Percentiles rank a stretch among this genome's conserved stretches.
These are phyloP conservation scores for Triticum turgidum DNA, from an alignment of 176 grass and related monocot genomes.

Conservation along the genomic window DNA sequence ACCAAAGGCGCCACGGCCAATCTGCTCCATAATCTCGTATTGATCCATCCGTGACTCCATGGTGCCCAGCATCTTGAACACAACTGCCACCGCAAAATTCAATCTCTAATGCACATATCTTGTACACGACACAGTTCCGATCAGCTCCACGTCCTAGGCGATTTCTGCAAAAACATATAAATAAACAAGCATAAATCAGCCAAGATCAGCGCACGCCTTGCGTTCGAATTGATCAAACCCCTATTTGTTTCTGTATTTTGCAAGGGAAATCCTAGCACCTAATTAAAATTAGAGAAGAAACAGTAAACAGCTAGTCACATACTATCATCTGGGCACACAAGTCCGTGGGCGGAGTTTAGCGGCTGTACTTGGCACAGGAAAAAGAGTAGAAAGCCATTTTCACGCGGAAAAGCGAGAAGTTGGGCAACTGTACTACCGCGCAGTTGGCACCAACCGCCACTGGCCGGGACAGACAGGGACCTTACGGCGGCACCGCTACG, in stretches of 20 bases:
- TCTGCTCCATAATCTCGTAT: conserved; percentile 97
- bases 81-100: not conserved
- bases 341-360: conserved; percentile 18
- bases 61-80: conserved; percentile 22
- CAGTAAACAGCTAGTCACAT: not conserved
- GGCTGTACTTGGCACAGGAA: conserved; percentile 12
- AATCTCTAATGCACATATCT: not conserved
- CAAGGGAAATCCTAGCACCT: too few relatives aligned
- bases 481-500: conserved; percentile 34
- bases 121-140: not conserved
- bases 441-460: conserved; percentile 52
- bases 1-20: conserved; percentile 95
- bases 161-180: conserved; percentile 24
- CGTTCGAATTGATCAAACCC: too few relatives aligned
- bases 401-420: conserved; percentile 28
- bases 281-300: not conserved
- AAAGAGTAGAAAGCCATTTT: not conserved
- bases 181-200: not conserved
- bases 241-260: too few relatives aligned
- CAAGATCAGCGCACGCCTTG: too few relatives aligned
- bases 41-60: conserved; percentile 98
- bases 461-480: conserved; percentile 30
- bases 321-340: not conserved
- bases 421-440: not conserved
- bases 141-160: conserved; percentile 1